phyloP scores from a whole-genome alignment of 2,329 filamentous ascomycete genomes.

The Ophiostoma sp. region DNA sequence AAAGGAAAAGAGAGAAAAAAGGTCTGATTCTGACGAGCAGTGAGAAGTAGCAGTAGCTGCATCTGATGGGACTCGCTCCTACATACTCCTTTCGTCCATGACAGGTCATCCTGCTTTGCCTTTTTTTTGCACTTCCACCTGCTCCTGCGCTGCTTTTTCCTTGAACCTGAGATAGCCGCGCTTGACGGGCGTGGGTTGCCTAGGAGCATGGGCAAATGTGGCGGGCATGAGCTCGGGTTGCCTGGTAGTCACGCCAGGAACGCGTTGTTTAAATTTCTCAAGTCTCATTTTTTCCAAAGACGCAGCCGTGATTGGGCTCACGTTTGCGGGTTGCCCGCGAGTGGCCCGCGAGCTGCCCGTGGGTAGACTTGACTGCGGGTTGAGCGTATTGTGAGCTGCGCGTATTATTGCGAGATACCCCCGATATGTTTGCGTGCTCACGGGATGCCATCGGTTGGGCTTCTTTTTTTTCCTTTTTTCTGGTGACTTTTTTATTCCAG shows the following conservation, averaged over 20 bases:
- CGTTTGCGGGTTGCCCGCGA: background rate
- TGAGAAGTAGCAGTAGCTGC: background rate
- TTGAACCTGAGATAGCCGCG: background rate
- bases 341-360: background rate
- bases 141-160: background rate
- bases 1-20: too few species aligned
- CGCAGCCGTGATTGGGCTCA: slow-evolving; percentile 3
- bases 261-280: background rate
- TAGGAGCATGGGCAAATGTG: too few species aligned
- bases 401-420: slow-evolving; percentile 7
- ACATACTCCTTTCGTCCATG: slow-evolving; percentile 1
- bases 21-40: background rate
- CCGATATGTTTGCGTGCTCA: background rate
- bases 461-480: background rate
- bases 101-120: background rate
- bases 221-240: background rate
- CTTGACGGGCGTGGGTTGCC: background rate
- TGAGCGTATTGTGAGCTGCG: background rate
- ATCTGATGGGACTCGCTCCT: background rate
- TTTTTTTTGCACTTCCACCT: background rate
- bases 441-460: background rate
- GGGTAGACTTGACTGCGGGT: background rate
- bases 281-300: background rate
- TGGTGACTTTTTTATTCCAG: background rate
- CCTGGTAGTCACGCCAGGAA: slow-evolving; percentile 1